A percentile compares a stretch with the other conserved stretches of the same genome.
These are phyloP conservation scores for Helianthus tuberosus DNA, from an alignment of 129 eudicot species.

Conservation along the genomic window DNA sequence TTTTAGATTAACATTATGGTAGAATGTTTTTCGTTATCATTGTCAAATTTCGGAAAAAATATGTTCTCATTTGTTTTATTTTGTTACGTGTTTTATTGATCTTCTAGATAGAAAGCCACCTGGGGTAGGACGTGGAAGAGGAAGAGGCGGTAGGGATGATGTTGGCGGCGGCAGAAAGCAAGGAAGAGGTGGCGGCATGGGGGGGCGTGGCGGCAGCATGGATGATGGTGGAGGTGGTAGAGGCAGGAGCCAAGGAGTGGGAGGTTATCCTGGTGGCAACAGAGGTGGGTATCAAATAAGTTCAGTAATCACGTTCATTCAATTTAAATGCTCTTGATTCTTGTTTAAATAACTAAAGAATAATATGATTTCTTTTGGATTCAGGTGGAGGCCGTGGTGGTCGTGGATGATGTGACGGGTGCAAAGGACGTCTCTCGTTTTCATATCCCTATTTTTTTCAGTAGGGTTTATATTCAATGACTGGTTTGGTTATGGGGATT, in stretches of 20 bases:
- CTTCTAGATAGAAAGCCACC: slow-evolving; percentile 65
- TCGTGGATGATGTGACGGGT: neutral
- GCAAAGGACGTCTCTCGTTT: neutral
- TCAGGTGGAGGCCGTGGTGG: neutral
- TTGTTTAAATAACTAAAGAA: too few species aligned
- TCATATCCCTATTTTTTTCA: neutral
- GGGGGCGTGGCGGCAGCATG: slow-evolving; percentile 41
- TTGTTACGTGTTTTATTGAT: neutral
- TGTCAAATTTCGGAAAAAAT: neutral
- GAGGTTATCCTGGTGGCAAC: slow-evolving; percentile 1
- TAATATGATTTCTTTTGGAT: neutral
- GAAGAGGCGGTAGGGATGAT: slow-evolving; percentile 49
- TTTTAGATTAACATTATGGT: neutral
- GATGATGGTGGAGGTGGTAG: slow-evolving; percentile 49
- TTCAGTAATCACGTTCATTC: neutral
- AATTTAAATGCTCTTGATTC: neutral
- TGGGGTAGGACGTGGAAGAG: slow-evolving; percentile 76
- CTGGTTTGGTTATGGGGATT: too few species aligned
- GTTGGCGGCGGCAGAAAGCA: slow-evolving; percentile 51
- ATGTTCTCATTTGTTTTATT: neutral
- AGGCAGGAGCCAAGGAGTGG: neutral
- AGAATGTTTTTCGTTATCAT: neutral
- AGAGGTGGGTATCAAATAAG: neutral
- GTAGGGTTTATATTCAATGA: neutral
- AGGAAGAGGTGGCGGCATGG: slow-evolving; percentile 44